These are phyloP conservation scores for Chaetomidium leptoderma DNA, from an alignment of 495 filamentous ascomycete species.

Conservation along the genomic window DNA sequence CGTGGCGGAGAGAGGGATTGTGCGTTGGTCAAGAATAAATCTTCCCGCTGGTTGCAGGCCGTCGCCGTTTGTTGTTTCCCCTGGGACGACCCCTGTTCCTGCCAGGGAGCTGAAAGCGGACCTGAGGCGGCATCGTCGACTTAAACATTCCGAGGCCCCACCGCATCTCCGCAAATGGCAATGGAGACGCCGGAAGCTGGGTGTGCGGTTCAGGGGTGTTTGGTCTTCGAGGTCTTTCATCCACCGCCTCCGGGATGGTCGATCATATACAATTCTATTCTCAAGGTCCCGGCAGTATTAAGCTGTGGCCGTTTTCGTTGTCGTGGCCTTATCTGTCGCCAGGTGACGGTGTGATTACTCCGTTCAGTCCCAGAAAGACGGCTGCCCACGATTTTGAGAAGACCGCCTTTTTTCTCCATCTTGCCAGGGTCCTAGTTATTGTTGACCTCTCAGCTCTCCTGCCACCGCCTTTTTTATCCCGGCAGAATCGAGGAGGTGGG, in stretches of 20 bases:
- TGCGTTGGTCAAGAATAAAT: background rate
- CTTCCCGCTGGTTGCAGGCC: background rate
- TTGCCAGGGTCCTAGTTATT: too few species aligned
- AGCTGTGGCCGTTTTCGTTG: too few species aligned
- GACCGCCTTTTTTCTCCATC: too few species aligned
- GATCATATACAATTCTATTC: too few species aligned
- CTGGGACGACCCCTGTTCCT: constrained; percentile 5
- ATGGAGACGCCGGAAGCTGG: background rate
- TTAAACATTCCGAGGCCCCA: background rate
- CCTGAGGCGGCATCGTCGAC: background rate
- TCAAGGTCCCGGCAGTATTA: too few species aligned
- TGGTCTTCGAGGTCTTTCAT: too few species aligned
- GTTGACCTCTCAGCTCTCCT: background rate
- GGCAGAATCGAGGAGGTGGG: background rate
- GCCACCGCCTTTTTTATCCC: constrained; percentile 14
- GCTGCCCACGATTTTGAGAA: too few species aligned
- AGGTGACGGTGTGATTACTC: too few species aligned
- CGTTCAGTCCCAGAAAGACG: too few species aligned
- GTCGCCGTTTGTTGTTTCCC: background rate
- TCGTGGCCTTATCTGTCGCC: too few species aligned
- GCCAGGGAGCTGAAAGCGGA: constrained; percentile 2
- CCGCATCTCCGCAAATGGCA: background rate
- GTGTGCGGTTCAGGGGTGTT: too few species aligned
- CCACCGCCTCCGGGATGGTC: too few species aligned
- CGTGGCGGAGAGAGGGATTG: background rate